Percentiles rank a stretch among this genome's conserved stretches.
These are phyloP conservation scores for Ophiostoma sp. DNA, from an alignment of 2,329 filamentous ascomycete species.

Conservation along the genomic window DNA sequence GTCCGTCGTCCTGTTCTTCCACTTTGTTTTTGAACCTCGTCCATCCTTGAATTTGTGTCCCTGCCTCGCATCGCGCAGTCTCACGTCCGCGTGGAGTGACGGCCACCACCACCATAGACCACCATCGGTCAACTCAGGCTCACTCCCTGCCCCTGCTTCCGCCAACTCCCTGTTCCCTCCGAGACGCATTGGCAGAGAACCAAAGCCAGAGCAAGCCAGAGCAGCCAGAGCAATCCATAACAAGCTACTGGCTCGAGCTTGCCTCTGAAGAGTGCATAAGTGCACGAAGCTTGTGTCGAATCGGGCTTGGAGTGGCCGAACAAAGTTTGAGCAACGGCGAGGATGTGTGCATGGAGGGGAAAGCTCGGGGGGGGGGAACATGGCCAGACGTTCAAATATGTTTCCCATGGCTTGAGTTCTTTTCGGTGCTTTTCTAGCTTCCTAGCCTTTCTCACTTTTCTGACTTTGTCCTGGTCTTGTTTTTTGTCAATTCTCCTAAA, in stretches of 20 bases:
- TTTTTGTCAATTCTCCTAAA: not conserved
- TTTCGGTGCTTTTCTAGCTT: not conserved
- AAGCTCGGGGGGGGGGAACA: no score
- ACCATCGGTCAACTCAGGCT: no score
- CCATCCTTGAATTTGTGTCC: no score
- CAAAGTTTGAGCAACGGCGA: not conserved
- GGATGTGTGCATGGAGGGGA: not conserved
- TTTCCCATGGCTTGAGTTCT: not conserved
- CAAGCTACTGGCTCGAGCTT: not conserved
- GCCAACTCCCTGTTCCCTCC: conserved; percentile 3
- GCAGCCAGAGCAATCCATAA: not conserved
- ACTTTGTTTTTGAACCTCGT: no score
- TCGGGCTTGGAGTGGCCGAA: conserved; percentile 7
- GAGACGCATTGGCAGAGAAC: not conserved
- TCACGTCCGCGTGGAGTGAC: conserved; percentile 9
- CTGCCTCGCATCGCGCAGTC: not conserved
- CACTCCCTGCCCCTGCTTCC: not conserved
- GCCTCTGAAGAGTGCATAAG: conserved; percentile 10
- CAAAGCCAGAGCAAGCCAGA: not conserved
- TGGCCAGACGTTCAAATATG: no score
- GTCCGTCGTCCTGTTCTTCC: not conserved
- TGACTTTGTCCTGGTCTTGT: not conserved
- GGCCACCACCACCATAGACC: not conserved
- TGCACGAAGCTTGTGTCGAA: conserved; percentile 10
- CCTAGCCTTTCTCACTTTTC: not conserved